Conservation (phyloP, 2,329 filamentous ascomycete genomes). For the Cladosporium sp. region DNA sequence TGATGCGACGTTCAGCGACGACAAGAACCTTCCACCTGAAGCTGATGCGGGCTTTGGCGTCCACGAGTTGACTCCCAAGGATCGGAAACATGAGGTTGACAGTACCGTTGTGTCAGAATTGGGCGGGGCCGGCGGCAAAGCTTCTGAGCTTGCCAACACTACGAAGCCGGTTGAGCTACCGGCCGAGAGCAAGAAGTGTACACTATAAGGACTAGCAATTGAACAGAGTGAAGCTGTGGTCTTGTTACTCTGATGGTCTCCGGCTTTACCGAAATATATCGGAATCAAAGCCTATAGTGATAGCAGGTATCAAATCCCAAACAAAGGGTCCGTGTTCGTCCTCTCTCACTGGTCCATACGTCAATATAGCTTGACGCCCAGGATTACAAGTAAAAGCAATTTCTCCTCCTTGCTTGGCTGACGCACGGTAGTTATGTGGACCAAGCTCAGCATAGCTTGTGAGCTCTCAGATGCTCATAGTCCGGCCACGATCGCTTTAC, state of each 20-base stretch:
- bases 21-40: background rate
- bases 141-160: background rate
- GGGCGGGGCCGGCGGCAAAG: background rate
- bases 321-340: too few relatives aligned
- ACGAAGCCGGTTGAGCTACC: background rate
- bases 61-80: background rate
- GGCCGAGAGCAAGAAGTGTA: constrained; percentile 17
- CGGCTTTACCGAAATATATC: too few relatives aligned
- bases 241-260: constrained; percentile 3
- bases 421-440: too few relatives aligned
- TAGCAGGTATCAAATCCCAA: too few relatives aligned
- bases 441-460: too few relatives aligned
- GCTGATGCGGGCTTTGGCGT: background rate
- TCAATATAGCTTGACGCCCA: too few relatives aligned
- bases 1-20: background rate
- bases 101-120: background rate
- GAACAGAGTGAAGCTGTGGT: constrained; percentile 10
- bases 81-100: background rate
- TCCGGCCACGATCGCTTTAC: constrained; percentile 11
- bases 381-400: too few relatives aligned
- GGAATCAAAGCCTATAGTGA: too few relatives aligned
- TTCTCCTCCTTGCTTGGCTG: too few relatives aligned
- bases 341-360: too few relatives aligned
- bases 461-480: constrained; percentile 8
- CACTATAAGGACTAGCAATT: background rate